Conservation (phyloP, 345 rosid species). For the Kandelia obovata region DNA sequence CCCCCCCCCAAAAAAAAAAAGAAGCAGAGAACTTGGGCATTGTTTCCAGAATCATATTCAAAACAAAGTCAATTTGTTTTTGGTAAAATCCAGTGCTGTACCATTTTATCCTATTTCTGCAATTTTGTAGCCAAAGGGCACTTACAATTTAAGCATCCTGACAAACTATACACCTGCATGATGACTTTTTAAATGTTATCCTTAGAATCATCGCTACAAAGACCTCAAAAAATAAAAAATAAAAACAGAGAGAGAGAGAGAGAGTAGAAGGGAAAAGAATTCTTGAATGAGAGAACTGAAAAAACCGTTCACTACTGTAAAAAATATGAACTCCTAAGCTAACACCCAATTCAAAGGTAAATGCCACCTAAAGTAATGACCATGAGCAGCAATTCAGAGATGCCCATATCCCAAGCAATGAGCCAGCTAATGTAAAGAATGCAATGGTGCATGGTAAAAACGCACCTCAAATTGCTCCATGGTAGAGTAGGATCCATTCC, state of each 20-base stretch:
- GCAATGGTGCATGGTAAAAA: constrained; percentile 1
- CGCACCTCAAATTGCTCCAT: constrained; percentile 79
- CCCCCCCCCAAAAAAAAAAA: too few relatives aligned
- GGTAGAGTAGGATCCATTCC: constrained; percentile 57
- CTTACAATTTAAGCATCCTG: too few relatives aligned
- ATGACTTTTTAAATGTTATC: background rate
- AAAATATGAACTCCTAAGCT: background rate
- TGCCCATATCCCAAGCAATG: constrained; percentile 4
- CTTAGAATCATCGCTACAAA: background rate
- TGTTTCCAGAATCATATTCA: too few relatives aligned
- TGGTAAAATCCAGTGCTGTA: too few relatives aligned
- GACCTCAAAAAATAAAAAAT: background rate
- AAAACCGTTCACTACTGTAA: background rate
- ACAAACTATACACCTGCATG: too few relatives aligned
- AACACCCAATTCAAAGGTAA: background rate
- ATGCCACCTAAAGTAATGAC: background rate
- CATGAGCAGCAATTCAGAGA: background rate
- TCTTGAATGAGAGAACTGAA: background rate
- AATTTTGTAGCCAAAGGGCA: too few relatives aligned
- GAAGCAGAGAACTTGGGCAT: too few relatives aligned
- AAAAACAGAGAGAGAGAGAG: background rate
- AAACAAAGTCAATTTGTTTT: too few relatives aligned
- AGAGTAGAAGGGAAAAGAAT: too few relatives aligned
- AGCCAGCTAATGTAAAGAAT: constrained; percentile 7
- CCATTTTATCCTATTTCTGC: too few relatives aligned